Percentiles rank a stretch among this genome's conserved stretches.
phyloP scores from a whole-genome alignment of 1,139 yeast genomes.

The Protomyces pachydermus region DNA sequence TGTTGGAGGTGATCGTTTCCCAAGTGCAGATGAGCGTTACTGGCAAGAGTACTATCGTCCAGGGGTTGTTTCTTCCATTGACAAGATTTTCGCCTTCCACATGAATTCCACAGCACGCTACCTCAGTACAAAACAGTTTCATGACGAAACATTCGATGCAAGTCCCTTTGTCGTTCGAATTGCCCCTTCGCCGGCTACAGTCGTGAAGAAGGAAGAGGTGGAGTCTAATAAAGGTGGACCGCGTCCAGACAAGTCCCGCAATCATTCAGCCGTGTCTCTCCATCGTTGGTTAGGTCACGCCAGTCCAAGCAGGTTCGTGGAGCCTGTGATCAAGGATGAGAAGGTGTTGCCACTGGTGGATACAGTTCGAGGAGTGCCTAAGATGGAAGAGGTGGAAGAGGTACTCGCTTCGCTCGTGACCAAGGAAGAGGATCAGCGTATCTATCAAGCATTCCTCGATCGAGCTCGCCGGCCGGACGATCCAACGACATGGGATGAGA shows the following conservation, averaged over 20 bases:
- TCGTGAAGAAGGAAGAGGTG: neutral
- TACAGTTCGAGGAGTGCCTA: neutral
- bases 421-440: neutral
- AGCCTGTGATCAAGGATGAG: neutral
- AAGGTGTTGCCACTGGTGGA: neutral
- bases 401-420: neutral
- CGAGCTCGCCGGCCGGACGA: neutral
- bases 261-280: conserved; percentile 2
- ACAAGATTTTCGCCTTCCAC: conserved; percentile 5
- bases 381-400: neutral
- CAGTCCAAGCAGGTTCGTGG: neutral
- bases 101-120: conserved; percentile 23
- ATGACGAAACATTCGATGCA: conserved; percentile 8
- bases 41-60: conserved; percentile 23
- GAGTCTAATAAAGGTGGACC: neutral
- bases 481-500: no score
- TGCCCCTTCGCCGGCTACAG: neutral
- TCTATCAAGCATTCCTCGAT: neutral
- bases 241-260: neutral
- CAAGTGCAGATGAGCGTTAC: neutral
- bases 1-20: neutral
- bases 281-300: conserved; percentile 24
- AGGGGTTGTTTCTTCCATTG: neutral
- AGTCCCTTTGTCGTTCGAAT: conserved; percentile 20
- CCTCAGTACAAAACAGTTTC: conserved; percentile 4